Base-by-base conservation (phyloP, 768 basidiomycete species). In the Tulasnella sp. region DNA sequence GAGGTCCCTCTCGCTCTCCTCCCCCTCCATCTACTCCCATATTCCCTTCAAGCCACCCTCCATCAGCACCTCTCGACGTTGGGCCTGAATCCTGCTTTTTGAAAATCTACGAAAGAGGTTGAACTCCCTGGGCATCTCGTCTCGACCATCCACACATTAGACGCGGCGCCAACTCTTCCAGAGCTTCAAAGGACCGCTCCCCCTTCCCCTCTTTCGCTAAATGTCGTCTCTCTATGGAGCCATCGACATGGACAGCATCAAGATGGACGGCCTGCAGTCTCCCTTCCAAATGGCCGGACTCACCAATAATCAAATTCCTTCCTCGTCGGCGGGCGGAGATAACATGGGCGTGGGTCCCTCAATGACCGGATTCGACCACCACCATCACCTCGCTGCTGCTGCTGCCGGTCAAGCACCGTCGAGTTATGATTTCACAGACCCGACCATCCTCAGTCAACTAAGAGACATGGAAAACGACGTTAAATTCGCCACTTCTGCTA, bases 181-280 rank as follows among this genome's bases (percentile, higher is more conserved):
- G 4, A 41, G 12, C 28, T 2, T 18, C 72, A 37, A 46, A 74
- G 9, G 8, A 8, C 9, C 9, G n/a, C 34, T 46, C 18, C 8
- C 40, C 22, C 34, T 46, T 41, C 31, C 40, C 5, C 41, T 20
- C 34, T 44, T 4, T 28, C 8, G n/a, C 40, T 48, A 40, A 22
- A 78, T 78, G 77, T 78, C 77, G 34, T 78, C 77, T n/a, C 64
- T 78, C 60, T 60, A 64, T 46, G 64, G 77, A 22, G 77, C 77
- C 31, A 72, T 78, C 37, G 77, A 78, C 77, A 78, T 78, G 77
- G 60, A 78, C 22, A 78, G 42, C 60, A 28, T 78, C 18, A 41
- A 64, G 20, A 78, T 78, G 77, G 37, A 44, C 50, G 37, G 11
- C 50, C 7, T 78, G 77, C 31, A 78, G 1, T 3, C 24, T 37